Conservation (phyloP, 2,329 filamentous ascomycete genomes). For the Neofusicoccum ribis region DNA sequence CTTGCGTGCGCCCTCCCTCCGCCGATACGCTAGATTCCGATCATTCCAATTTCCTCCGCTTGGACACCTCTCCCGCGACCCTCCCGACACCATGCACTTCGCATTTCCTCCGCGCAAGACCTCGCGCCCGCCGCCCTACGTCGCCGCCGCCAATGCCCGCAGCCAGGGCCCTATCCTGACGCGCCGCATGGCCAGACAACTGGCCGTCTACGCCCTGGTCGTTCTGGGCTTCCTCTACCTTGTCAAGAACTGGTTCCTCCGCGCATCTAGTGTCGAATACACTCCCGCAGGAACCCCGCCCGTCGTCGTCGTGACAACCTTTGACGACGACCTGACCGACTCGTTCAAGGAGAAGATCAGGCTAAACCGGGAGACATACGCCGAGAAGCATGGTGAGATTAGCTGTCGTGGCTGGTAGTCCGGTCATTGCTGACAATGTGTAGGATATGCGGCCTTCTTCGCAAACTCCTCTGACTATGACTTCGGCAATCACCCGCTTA, state of each 20-base stretch:
- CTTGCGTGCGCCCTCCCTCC: constrained; percentile 14
- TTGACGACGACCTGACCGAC: constrained; percentile 68
- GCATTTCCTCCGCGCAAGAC: constrained; percentile 84
- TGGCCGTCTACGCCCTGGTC: constrained; percentile 55
- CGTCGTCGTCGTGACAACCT: constrained; percentile 79
- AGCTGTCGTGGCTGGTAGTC: not conserved
- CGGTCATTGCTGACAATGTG: constrained; percentile 1
- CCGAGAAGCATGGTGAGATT: constrained; percentile 74
- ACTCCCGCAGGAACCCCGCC: constrained; percentile 34
- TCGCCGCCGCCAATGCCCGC: constrained; percentile 46
- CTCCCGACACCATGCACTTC: constrained; percentile 70
- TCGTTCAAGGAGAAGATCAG: constrained; percentile 72
- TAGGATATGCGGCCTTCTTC: constrained; percentile 86
- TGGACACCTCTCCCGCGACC: not conserved
- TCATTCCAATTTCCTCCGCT: not conserved
- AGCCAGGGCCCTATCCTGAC: constrained; percentile 57
- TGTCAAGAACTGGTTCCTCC: constrained; percentile 46
- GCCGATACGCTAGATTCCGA: constrained; percentile 7
- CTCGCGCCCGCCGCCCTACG: constrained; percentile 73
- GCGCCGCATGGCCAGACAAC: constrained; percentile 62
- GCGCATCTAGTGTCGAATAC: not conserved
- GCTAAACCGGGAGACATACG: constrained; percentile 83
- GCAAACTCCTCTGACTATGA: constrained; percentile 75
- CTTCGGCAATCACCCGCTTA: constrained; percentile 56
- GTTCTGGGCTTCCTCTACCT: constrained; percentile 63